phyloP scores from a whole-genome alignment of 2,329 filamentous ascomycete species.

The Botrytis porri region DNA sequence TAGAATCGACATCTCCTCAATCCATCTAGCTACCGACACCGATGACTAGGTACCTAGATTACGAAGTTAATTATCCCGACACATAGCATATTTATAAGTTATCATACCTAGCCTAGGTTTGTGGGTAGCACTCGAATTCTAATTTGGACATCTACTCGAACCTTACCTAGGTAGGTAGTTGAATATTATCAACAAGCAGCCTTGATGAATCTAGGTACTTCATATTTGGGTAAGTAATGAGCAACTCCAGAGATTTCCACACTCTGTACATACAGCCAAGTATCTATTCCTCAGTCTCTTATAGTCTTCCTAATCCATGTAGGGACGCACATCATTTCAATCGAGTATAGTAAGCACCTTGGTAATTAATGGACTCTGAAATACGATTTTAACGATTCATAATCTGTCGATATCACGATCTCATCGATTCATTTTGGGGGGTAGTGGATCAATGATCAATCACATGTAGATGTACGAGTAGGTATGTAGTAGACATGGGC shows the following conservation, averaged over 20 bases:
- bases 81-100: background rate
- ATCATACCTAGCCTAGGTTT: no score
- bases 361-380: no score
- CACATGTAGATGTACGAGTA: background rate
- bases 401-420: background rate
- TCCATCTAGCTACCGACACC: background rate
- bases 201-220: background rate
- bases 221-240: background rate
- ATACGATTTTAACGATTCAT: background rate
- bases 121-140: background rate
- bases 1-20: background rate
- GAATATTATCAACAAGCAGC: background rate
- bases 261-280: background rate
- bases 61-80: background rate
- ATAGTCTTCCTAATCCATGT: background rate
- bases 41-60: slow-evolving; percentile 1
- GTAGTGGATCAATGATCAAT: no score
- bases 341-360: background rate
- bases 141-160: no score
- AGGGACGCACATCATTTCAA: slow-evolving; percentile 8
- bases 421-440: background rate
- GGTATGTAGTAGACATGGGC: no score
- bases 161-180: background rate
- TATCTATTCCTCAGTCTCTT: no score
- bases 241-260: background rate